These are phyloP conservation scores for Saccharomycopsis sp. DNA, from an alignment of 805 yeast species.

Conservation along the genomic window DNA sequence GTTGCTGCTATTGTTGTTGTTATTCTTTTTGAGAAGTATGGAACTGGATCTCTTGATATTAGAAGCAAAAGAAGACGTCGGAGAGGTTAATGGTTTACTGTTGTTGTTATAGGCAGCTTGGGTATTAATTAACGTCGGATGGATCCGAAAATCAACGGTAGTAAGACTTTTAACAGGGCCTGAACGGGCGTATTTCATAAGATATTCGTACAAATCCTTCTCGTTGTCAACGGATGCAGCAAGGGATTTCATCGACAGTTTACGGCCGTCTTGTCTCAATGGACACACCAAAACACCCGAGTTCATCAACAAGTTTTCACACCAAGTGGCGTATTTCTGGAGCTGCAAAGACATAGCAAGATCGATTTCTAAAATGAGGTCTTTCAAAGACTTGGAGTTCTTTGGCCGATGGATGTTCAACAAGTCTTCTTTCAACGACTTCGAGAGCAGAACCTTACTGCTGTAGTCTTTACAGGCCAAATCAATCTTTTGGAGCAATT, in stretches of 20 bases:
- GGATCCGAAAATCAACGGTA: slow-evolving; percentile 67
- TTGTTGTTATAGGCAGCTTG: slow-evolving; percentile 24
- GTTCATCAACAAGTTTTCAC: slow-evolving; percentile 76
- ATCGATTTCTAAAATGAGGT: slow-evolving; percentile 79
- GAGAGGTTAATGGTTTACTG: not conserved
- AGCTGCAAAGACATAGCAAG: slow-evolving; percentile 84
- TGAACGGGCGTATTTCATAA: slow-evolving; percentile 42
- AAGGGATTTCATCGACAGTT: slow-evolving; percentile 65
- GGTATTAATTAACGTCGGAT: slow-evolving; percentile 49
- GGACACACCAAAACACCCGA: slow-evolving; percentile 82
- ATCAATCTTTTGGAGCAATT: slow-evolving; percentile 70
- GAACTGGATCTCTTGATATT: slow-evolving; percentile 24
- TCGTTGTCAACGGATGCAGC: slow-evolving; percentile 81
- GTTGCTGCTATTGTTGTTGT: not conserved
- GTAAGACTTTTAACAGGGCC: slow-evolving; percentile 37
- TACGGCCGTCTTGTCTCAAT: slow-evolving; percentile 42
- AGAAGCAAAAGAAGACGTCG: slow-evolving; percentile 21
- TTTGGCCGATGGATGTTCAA: slow-evolving; percentile 72
- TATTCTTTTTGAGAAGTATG: slow-evolving; percentile 1
- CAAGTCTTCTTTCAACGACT: slow-evolving; percentile 67
- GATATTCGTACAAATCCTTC: slow-evolving; percentile 66
- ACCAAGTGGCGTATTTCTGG: slow-evolving; percentile 82
- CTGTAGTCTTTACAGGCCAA: slow-evolving; percentile 83
- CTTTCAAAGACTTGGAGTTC: slow-evolving; percentile 61
- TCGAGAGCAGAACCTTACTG: slow-evolving; percentile 65